Conservation (phyloP, 2,329 filamentous ascomycete genomes). For the Colletotrichum salicis region DNA sequence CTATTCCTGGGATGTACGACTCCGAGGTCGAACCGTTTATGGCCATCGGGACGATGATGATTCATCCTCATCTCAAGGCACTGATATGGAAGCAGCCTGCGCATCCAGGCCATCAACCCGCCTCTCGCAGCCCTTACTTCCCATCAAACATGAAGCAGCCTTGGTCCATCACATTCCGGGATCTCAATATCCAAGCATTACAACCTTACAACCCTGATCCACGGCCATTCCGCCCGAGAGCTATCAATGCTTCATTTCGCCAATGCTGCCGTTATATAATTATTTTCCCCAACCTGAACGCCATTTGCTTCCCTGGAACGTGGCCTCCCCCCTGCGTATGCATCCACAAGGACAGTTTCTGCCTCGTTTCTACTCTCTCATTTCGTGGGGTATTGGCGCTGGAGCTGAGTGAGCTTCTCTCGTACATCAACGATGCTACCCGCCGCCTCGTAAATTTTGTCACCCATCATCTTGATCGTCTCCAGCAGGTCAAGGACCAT, state of each 20-base stretch:
- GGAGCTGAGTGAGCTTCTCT: constrained; percentile 40
- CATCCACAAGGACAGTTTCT: not conserved
- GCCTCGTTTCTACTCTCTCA: constrained; percentile 46
- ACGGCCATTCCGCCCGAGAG: not conserved
- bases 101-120: not conserved
- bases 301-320: constrained; percentile 11
- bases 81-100: not conserved
- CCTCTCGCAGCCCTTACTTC: not conserved
- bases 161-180: not conserved
- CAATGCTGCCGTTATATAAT: constrained; percentile 22
- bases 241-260: not conserved
- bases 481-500: constrained; percentile 36
- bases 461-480: constrained; percentile 38
- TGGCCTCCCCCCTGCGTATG: not conserved
- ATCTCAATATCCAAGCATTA: not conserved
- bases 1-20: no score
- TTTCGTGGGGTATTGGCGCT: constrained; percentile 34
- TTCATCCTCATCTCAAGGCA: no score
- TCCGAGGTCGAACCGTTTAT: not conserved
- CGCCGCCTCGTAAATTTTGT: constrained; percentile 37
- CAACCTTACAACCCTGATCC: not conserved
- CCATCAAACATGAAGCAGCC: not conserved
- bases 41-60: not conserved
- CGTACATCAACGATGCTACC: constrained; percentile 35
- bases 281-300: constrained; percentile 31